Base-by-base conservation (phyloP, 257 asterid genomes). In the Verbascum thapsus region DNA sequence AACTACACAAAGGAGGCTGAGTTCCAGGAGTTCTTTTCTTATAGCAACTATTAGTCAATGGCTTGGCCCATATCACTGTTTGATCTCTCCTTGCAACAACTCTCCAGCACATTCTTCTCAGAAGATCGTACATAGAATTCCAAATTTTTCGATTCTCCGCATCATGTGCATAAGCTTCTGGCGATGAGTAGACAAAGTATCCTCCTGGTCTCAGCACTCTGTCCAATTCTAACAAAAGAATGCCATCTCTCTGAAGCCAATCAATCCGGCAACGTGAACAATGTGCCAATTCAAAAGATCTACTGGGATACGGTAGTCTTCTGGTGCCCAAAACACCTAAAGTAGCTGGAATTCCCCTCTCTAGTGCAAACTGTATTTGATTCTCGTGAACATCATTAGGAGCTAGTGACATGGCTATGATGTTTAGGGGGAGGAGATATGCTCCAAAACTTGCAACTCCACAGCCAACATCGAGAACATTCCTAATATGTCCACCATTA, bases 361-460 rank as follows among this genome's bases (percentile, higher is more conserved):
- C 98, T n/a, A 88, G 42, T 1, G 97, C 96, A 64, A 92, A 88
- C 76, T 92, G 97, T 78, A 92, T 92, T 71, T 92, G 98, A 79
- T 92, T 92, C 80, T 92, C 89, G 40, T 92, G 98, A 68, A 85
- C 98, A 70, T 88, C 97, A 52, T 92, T 92, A 30, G 98, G 98
- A 15, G 98, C 97, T 67, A 92, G 67, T 0, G 98, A 92, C 98
- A 88, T 85, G 68, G 98, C 91, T 58, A 88, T 79, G 63, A 92
- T 80, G 72, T 81, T 68, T 43, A 76, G 84, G 18, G 95, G 86
- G 71, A 88, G 92, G 61, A 91, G 95, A 72, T 84, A 91, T 1
- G 96, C 96, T 38, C 98, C 98, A 74, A 91, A 91, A 74, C 96
- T 88, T 10, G 98, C 98, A 61, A 92, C 98, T 35, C 98, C 98